phyloP scores from a whole-genome alignment of 169 alveolate species.

The Eimeria zaria region DNA sequence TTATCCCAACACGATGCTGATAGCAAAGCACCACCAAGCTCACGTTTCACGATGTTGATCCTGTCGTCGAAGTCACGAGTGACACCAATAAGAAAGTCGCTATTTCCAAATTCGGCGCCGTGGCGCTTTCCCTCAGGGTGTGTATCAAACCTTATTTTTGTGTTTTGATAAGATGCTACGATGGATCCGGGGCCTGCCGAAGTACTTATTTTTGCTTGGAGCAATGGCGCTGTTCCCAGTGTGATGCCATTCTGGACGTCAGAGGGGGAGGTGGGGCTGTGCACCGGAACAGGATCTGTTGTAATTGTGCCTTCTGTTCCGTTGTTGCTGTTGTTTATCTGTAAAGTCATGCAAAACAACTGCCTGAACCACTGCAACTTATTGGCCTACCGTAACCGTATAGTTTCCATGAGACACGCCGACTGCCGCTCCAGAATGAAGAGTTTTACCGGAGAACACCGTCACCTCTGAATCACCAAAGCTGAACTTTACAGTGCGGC shows the following conservation, averaged over 20 bases:
- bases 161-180: slow-evolving; percentile 17
- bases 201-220: background rate
- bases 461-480: slow-evolving; percentile 24
- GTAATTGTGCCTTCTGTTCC: background rate
- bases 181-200: slow-evolving; percentile 51
- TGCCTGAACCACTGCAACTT: background rate
- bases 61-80: slow-evolving; percentile 75
- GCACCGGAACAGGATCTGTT: slow-evolving; percentile 12
- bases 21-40: background rate
- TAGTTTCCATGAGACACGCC: slow-evolving; percentile 51
- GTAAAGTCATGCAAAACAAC: background rate
- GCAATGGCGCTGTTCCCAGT: slow-evolving; percentile 2
- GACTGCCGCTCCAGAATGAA: slow-evolving; percentile 38
- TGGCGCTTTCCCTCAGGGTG: slow-evolving; percentile 48
- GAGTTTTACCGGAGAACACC: slow-evolving; percentile 25
- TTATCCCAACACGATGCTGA: background rate
- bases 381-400: slow-evolving; percentile 25
- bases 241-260: background rate
- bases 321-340: slow-evolving; percentile 11
- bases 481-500: slow-evolving; percentile 31
- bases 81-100: slow-evolving; percentile 26
- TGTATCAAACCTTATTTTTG: background rate
- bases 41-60: slow-evolving; percentile 39
- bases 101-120: slow-evolving; percentile 44
- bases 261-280: background rate